phyloP scores from a whole-genome alignment of 495 filamentous ascomycete species.

The Trichoderma asperelloides region DNA sequence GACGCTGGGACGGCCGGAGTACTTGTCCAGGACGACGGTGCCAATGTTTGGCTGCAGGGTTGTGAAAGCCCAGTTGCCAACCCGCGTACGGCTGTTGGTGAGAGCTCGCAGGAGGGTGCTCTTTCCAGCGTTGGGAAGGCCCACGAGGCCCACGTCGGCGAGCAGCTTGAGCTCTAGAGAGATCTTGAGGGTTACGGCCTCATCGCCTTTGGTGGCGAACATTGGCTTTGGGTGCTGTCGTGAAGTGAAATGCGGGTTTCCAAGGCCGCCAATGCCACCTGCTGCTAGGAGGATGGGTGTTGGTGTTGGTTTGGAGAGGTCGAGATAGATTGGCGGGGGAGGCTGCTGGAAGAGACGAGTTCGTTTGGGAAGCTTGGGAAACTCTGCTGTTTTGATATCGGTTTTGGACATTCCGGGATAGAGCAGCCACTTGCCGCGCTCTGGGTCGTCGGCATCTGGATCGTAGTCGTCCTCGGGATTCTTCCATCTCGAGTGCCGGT shows the following conservation, averaged over 20 bases:
- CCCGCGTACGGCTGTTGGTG: slow-evolving; percentile 73
- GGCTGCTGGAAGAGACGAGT: slow-evolving; percentile 56
- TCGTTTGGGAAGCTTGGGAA: slow-evolving; percentile 51
- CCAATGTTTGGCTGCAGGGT: slow-evolving; percentile 91
- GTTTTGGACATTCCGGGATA: slow-evolving; percentile 66
- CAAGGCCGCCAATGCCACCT: slow-evolving; percentile 79
- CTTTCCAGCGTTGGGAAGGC: slow-evolving; percentile 93
- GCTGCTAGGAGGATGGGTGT: slow-evolving; percentile 82
- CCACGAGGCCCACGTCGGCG: slow-evolving; percentile 89
- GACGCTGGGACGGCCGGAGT: slow-evolving; percentile 52
- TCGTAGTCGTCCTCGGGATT: slow-evolving; percentile 25
- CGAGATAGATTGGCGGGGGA: slow-evolving; percentile 62
- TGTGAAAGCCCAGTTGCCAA: slow-evolving; percentile 95
- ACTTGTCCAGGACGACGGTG: slow-evolving; percentile 82
- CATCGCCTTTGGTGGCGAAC: slow-evolving; percentile 80
- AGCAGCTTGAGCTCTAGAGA: slow-evolving; percentile 91
- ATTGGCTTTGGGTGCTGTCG: slow-evolving; percentile 61
- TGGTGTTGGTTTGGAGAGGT: slow-evolving; percentile 72
- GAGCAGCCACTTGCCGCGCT: slow-evolving; percentile 70
- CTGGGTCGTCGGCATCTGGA: slow-evolving; percentile 23
- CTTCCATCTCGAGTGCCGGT: slow-evolving; percentile 15
- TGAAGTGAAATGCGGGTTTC: slow-evolving; percentile 86
- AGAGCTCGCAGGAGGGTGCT: slow-evolving; percentile 83
- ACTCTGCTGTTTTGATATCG: slow-evolving; percentile 49
- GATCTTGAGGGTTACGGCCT: slow-evolving; percentile 64